phyloP scores from a whole-genome alignment of 345 rosid genomes.

The Gossypium australe region DNA sequence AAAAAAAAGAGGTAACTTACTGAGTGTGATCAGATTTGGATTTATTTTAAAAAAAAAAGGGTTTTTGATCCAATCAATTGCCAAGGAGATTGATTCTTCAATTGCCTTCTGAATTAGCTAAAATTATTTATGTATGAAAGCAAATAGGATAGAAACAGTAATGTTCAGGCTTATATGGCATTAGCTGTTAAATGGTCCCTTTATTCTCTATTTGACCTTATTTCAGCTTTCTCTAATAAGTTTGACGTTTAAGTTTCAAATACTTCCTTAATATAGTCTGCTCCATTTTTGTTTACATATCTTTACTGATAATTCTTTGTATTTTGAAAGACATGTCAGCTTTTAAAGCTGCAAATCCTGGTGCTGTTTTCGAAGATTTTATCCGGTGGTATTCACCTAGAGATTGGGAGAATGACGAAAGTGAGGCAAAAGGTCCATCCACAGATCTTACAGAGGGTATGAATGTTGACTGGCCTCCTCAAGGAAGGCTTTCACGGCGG shows the following conservation, averaged over 20 bases:
- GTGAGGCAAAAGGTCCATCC: conserved; percentile 35
- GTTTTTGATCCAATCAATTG: no score
- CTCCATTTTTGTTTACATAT: conserved; percentile 2
- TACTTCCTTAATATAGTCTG: neutral
- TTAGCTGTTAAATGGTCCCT: neutral
- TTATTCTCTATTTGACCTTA: neutral
- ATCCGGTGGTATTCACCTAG: conserved; percentile 99
- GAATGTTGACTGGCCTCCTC: conserved; percentile 80
- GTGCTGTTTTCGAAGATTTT: conserved; percentile 90
- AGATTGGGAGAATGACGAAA: conserved; percentile 66
- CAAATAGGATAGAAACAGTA: neutral
- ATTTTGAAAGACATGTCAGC: conserved; percentile 81
- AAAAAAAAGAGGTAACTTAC: no score
- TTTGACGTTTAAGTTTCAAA: conserved; percentile 10
- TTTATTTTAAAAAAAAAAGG: no score
- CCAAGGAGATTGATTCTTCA: neutral
- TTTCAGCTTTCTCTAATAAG: conserved; percentile 8
- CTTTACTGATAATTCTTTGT: conserved; percentile 6
- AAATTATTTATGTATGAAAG: neutral
- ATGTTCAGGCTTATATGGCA: neutral
- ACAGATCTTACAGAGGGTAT: conserved; percentile 26
- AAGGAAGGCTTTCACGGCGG: conserved; percentile 76
- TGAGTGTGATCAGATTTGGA: no score
- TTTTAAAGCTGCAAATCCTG: conserved; percentile 98
- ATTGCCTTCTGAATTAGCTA: neutral